phyloP scores from a whole-genome alignment of 805 yeast species.

The Myxozyma kluyveri region DNA sequence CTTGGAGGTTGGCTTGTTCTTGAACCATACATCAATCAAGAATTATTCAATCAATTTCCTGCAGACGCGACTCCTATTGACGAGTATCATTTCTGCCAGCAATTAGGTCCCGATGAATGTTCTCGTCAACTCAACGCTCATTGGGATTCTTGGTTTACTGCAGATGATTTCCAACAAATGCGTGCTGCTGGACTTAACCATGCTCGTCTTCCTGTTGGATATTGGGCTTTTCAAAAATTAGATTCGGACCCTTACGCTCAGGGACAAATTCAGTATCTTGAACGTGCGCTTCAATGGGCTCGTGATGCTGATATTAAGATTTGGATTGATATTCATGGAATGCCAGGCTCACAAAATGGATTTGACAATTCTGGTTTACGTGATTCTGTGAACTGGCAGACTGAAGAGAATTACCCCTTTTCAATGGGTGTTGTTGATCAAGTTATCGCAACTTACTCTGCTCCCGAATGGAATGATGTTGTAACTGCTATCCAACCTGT shows the following conservation, averaged over 20 bases:
- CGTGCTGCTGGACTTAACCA: conserved; percentile 57
- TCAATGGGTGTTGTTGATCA: conserved; percentile 55
- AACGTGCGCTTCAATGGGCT: conserved; percentile 77
- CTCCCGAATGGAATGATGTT: conserved; percentile 58
- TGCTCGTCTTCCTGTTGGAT: conserved; percentile 60
- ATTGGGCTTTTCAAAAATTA: conserved; percentile 55
- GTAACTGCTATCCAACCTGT: conserved; percentile 78
- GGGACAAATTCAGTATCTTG: conserved; percentile 72
- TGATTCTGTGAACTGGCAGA: conserved; percentile 57
- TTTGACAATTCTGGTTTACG: conserved; percentile 70
- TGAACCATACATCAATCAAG: conserved; percentile 79
- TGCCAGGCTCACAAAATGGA: conserved; percentile 92
- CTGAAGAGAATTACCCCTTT: conserved; percentile 48
- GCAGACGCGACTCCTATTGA: conserved; percentile 65
- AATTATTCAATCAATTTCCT: conserved; percentile 56
- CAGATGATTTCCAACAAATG: conserved; percentile 57
- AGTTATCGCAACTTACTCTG: conserved; percentile 63
- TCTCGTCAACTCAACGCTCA: conserved; percentile 50
- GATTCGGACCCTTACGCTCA: conserved; percentile 56
- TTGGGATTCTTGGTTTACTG: conserved; percentile 67
- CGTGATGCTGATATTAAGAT: conserved; percentile 59
- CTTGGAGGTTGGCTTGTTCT: conserved; percentile 89
- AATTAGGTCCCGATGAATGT: conserved; percentile 50
- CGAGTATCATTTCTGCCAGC: conserved; percentile 67
- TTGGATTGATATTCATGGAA: conserved; percentile 92